Conservation (phyloP, 345 rosid species). For the Salix caprea region DNA sequence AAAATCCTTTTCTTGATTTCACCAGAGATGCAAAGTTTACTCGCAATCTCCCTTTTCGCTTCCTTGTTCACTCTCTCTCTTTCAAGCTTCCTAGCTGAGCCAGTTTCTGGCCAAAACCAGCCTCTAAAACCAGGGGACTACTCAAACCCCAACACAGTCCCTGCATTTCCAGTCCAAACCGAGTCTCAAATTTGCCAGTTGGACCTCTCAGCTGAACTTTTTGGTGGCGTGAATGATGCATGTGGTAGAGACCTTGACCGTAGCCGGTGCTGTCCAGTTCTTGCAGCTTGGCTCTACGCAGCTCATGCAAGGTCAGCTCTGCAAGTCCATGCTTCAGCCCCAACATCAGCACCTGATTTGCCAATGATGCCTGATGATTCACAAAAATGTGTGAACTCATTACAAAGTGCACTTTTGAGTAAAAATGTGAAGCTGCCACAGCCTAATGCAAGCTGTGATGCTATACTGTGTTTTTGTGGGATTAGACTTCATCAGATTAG, state of each 20-base stretch:
- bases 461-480: slow-evolving; percentile 89
- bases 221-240: slow-evolving; percentile 89
- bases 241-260: slow-evolving; percentile 86
- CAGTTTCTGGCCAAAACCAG: slow-evolving; percentile 43
- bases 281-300: slow-evolving; percentile 96
- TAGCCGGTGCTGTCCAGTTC: slow-evolving; percentile 89
- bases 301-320: slow-evolving; percentile 92
- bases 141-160: slow-evolving; percentile 56
- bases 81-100: slow-evolving; percentile 54
- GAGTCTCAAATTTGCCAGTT: slow-evolving; percentile 68
- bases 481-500: slow-evolving; percentile 92
- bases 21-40: slow-evolving; percentile 15
- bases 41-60: slow-evolving; percentile 18
- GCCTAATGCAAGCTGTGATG: slow-evolving; percentile 79
- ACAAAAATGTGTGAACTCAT: slow-evolving; percentile 87
- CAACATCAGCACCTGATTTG: slow-evolving; percentile 44
- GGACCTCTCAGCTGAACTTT: slow-evolving; percentile 92
- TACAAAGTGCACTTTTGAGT: slow-evolving; percentile 68
- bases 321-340: slow-evolving; percentile 51
- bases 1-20: slow-evolving; percentile 28
- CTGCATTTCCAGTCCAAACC: slow-evolving; percentile 72
- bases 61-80: slow-evolving; percentile 17
- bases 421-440: slow-evolving; percentile 80
- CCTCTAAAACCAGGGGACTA: slow-evolving; percentile 21
- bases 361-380: slow-evolving; percentile 98